Base-by-base conservation (phyloP, 805 yeast species). In the Saccharomyces paradoxus region DNA sequence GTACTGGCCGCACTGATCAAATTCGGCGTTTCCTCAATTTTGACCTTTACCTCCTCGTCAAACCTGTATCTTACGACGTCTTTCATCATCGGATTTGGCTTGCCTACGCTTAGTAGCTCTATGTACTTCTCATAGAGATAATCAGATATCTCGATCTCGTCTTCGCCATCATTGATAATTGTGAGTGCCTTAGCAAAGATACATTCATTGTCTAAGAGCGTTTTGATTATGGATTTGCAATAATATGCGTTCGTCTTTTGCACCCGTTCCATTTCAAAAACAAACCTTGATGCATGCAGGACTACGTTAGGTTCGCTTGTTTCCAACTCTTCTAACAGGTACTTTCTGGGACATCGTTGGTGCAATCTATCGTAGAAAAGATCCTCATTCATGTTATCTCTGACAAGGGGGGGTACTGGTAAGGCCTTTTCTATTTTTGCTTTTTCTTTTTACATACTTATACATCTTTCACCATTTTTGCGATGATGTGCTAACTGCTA, bases 1-100 rank as follows among this genome's bases (percentile, higher is more conserved):
- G 96, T 85, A 4, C 95, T 96, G n/a, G 72, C 65, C 0, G 88
- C 89, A 41, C 87, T 79, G 13, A 87, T 80, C 52, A 86, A 57
- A 53, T 77, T 74, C 0, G 91, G 92, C 0, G 81, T 76, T 62
- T 87, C 94, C 55, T 70, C 71, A 2, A 86, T 78, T 6, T 60
- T 59, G 1, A 78, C 64, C 0, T 50, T 50, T 0, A 57, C 49
- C 14, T 27, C 29, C 1, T 53, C 52, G 41, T 54, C 50, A 28
- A 74, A 58, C n/a, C 55, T 60, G 55, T 73, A 74, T 21, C 60
- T 63, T 9, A 74, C 63, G 3, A 67, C 53, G 51, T 75, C 78
- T 8, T 54, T 50, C 1, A 61, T 61, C 5, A 67, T 62, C 0
- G 69, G 68, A 4, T 56, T 58, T 6, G 64, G 64, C 17, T 67